These are phyloP conservation scores for Ophiognomonia clavigignenti-juglandacearum DNA, from an alignment of 2,329 filamentous ascomycete genomes.

Conservation along the genomic window DNA sequence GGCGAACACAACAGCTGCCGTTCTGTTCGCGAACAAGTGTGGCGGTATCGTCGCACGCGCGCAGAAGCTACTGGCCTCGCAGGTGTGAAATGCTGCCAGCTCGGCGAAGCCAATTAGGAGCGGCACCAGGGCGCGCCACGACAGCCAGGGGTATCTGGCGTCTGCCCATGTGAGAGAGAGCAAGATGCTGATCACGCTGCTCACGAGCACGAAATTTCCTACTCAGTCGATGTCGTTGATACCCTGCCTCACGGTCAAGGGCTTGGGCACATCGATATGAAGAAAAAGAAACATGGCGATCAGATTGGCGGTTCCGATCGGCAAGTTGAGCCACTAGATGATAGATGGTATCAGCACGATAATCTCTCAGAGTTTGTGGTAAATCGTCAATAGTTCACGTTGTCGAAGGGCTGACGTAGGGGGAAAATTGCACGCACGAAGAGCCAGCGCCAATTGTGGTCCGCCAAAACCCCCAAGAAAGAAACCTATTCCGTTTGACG, in stretches of 20 bases:
- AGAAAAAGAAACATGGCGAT: not conserved
- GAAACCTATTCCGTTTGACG: not conserved
- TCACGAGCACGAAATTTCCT: conserved; percentile 32
- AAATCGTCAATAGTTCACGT: not conserved
- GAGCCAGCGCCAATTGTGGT: conserved; percentile 1
- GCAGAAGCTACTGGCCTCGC: conserved; percentile 23
- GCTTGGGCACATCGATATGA: not conserved
- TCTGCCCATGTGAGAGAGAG: conserved; percentile 35
- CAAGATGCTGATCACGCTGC: conserved; percentile 29
- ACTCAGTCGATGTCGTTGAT: conserved; percentile 19
- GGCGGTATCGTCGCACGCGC: conserved; percentile 34
- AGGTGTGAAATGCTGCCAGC: conserved; percentile 29
- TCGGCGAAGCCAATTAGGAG: conserved; percentile 34
- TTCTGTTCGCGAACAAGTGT: conserved; percentile 39
- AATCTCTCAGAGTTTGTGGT: not conserved
- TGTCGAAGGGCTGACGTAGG: too few relatives aligned
- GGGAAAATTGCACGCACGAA: too few relatives aligned
- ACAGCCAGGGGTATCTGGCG: conserved; percentile 31
- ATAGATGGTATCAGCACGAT: not conserved
- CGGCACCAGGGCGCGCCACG: conserved; percentile 30
- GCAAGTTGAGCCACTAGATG: not conserved
- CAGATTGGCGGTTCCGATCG: not conserved
- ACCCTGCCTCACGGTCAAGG: not conserved
- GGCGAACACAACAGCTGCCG: conserved; percentile 26
- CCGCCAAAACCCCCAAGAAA: not conserved